Base-by-base conservation (phyloP, 2,329 filamentous ascomycete genomes). In the Scytalidium lignicola region DNA sequence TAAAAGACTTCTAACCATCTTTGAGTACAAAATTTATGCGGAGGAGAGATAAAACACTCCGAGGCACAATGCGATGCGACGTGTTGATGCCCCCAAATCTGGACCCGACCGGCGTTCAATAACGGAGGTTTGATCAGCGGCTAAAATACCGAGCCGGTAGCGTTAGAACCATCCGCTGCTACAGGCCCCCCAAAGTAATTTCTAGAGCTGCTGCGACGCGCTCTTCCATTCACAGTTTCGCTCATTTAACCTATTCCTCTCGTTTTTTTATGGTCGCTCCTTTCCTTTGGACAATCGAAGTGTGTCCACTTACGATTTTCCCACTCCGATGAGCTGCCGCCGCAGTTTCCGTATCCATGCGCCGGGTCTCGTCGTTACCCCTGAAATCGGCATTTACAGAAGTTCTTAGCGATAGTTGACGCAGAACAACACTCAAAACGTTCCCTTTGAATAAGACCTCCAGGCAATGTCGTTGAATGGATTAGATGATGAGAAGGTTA, bases 401-500 rank as follows among this genome's bases (percentile, higher is more conserved):
- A 46, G 40, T 51, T 23, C 52, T 45, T 21, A 50, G 43, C 53
- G 50, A 52, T 48, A 47, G 52, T 39, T 47, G 41, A 51, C 47
- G 46, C 32, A 28, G 45, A 23, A 41, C 47, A 54, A 43, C 44
- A 49, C 44, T 37, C 5, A n/a, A n/a, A 37, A 47, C 45, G 28
- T 44, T 37, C 45, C 44, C 44, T 37, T 22, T 41, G 48, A 39
- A 44, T 20, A 54, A 49, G 37, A 51, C 48, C 45, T 47, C 46
- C 54, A 48, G 59, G 67, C 68, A 59, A 97, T 97, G 92, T 96
- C 92, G 76, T 78, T 97, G 70, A 96, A 96, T 83, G 93, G 93
- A 57, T 78, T 97, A 71, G 91, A 96, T 74, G 80, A 83, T 72
- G 74, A 79, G 60, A 80, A 82, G 65, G 80, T 99, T 71, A 81